Conservation (phyloP, 2,329 filamentous ascomycete species). For the Talaromyces rugulosus region DNA sequence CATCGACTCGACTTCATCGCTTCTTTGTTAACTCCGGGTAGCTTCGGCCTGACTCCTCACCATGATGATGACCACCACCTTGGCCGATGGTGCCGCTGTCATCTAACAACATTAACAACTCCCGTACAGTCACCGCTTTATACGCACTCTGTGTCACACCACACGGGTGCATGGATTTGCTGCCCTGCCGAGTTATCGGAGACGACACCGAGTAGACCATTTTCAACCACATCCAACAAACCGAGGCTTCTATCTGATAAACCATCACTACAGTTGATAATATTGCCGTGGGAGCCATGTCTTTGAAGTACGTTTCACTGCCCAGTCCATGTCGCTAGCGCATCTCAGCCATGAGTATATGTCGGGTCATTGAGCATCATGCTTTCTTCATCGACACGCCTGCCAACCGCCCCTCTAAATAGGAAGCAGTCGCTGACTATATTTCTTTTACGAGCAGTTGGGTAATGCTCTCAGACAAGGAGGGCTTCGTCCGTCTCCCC, state of each 20-base stretch:
- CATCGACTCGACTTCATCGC: neutral
- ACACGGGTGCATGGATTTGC: neutral
- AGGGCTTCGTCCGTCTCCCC: slow-evolving; percentile 76
- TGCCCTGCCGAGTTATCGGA: neutral
- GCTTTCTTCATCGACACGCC: neutral
- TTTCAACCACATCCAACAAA: neutral
- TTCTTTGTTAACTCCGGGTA: neutral
- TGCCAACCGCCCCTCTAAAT: neutral
- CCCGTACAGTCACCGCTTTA: slow-evolving; percentile 9
- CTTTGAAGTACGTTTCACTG: neutral
- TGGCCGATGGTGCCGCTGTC: slow-evolving; percentile 13
- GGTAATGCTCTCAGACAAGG: slow-evolving; percentile 79
- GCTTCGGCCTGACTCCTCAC: neutral
- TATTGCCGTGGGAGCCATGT: neutral
- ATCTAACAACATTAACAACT: slow-evolving; percentile 11
- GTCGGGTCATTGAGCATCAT: too few relatives aligned
- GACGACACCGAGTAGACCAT: neutral
- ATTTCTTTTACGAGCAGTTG: slow-evolving; percentile 52
- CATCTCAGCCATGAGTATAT: neutral
- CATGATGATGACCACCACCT: neutral
- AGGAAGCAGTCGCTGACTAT: slow-evolving; percentile 16
- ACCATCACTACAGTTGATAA: neutral
- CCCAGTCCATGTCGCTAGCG: neutral
- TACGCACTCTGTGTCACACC: slow-evolving; percentile 10
- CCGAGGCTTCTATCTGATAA: neutral